These are phyloP conservation scores for Aspergillus udagawae DNA, from an alignment of 2,329 filamentous ascomycete genomes.

Conservation along the genomic window DNA sequence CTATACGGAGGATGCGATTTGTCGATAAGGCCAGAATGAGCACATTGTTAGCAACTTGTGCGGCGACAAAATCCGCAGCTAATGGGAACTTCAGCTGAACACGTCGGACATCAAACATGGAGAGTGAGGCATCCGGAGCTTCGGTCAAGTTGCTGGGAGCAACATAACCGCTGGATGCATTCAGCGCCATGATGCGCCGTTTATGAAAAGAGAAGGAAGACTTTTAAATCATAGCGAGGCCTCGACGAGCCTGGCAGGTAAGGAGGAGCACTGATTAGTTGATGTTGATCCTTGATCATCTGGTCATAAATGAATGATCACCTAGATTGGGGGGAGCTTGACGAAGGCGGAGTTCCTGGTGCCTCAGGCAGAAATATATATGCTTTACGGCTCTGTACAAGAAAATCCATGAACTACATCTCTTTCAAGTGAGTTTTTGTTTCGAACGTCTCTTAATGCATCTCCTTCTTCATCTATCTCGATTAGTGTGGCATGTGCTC, in stretches of 20 bases:
- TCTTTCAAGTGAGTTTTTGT: background rate
- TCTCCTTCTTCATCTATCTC: background rate
- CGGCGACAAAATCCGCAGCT: slow-evolving; percentile 91
- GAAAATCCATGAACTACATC: background rate
- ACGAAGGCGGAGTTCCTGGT: background rate
- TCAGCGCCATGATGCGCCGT: slow-evolving; percentile 62
- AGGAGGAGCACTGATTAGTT: slow-evolving; percentile 18
- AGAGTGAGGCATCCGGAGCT: slow-evolving; percentile 60
- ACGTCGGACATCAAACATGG: slow-evolving; percentile 91
- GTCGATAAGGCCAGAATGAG: slow-evolving; percentile 88
- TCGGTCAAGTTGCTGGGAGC: slow-evolving; percentile 61
- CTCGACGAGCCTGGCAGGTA: slow-evolving; percentile 5
- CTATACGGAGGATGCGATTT: slow-evolving; percentile 87
- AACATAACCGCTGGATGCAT: slow-evolving; percentile 67
- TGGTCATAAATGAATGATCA: background rate
- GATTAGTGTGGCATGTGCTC: background rate
- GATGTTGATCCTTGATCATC: background rate
- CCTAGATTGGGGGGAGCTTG: background rate
- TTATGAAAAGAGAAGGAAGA: slow-evolving; percentile 3
- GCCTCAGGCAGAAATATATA: background rate
- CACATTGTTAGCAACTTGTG: slow-evolving; percentile 96
- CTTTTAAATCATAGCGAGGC: slow-evolving; percentile 28
- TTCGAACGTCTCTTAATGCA: background rate
- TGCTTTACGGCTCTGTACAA: background rate
- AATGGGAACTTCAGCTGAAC: slow-evolving; percentile 94